A percentile compares a stretch with the other conserved stretches of the same genome.
These are phyloP conservation scores for Nothophaeocryptopus gaeumannii DNA, from an alignment of 2,329 filamentous ascomycete species.

Conservation along the genomic window DNA sequence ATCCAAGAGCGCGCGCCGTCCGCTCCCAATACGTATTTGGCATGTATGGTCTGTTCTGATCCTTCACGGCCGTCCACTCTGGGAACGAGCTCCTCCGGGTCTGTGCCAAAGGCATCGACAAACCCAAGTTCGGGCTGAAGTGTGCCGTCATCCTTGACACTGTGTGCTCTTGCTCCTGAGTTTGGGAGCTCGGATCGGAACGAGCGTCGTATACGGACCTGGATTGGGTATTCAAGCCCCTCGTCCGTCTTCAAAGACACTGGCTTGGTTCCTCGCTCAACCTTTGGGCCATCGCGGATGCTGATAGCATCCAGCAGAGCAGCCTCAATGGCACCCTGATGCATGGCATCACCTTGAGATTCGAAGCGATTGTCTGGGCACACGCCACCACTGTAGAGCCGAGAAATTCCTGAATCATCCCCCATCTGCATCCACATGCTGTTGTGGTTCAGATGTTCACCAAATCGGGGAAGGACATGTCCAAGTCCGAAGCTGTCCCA, in stretches of 20 bases:
- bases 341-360: slow-evolving; percentile 41
- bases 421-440: slow-evolving; percentile 31
- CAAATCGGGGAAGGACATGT: slow-evolving; percentile 60
- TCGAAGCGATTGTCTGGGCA: slow-evolving; percentile 24
- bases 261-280: slow-evolving; percentile 61
- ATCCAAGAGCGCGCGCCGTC: slow-evolving; percentile 24
- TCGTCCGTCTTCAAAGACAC: slow-evolving; percentile 55
- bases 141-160: slow-evolving; percentile 3
- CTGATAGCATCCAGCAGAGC: slow-evolving; percentile 27
- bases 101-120: slow-evolving; percentile 55
- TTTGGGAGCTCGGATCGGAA: slow-evolving; percentile 55
- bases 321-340: slow-evolving; percentile 54
- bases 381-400: neutral
- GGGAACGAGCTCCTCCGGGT: slow-evolving; percentile 28
- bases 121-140: slow-evolving; percentile 5
- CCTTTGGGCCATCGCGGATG: slow-evolving; percentile 23
- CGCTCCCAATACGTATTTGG: slow-evolving; percentile 25
- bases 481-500: slow-evolving; percentile 67
- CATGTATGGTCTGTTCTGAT: slow-evolving; percentile 17
- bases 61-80: slow-evolving; percentile 18
- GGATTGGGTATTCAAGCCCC: slow-evolving; percentile 57
- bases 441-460: slow-evolving; percentile 6
- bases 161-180: slow-evolving; percentile 9
- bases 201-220: slow-evolving; percentile 56
- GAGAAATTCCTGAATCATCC: slow-evolving; percentile 41